These are phyloP conservation scores for Ogataea salicorniae DNA, from an alignment of 805 yeast genomes.

Conservation along the genomic window DNA sequence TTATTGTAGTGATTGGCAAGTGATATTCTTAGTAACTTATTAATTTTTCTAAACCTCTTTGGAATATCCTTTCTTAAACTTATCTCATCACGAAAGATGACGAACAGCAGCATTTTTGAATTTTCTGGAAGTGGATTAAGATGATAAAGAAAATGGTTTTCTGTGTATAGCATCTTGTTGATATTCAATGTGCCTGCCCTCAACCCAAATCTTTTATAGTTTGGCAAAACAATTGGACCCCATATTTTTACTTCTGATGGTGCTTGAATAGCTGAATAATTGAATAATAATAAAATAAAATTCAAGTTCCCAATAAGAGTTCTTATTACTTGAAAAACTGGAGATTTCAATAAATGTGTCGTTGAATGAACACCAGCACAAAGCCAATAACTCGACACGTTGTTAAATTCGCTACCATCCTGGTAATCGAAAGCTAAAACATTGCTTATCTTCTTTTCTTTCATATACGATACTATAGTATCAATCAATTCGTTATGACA, in stretches of 20 bases:
- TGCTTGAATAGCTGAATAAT: conserved; percentile 28
- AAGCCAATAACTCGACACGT: conserved; percentile 26
- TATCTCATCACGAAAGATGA: conserved; percentile 11
- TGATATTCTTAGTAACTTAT: conserved; percentile 17
- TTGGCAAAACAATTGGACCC: conserved; percentile 16
- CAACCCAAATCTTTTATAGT: neutral
- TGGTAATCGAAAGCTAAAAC: conserved; percentile 40
- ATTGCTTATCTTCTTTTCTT: conserved; percentile 30
- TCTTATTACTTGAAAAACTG: conserved; percentile 41
- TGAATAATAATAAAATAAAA: conserved; percentile 38
- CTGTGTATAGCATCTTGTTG: conserved; percentile 25
- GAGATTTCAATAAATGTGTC: conserved; percentile 36
- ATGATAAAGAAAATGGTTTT: conserved; percentile 8
- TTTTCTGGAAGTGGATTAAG: conserved; percentile 22
- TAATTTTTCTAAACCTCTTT: conserved; percentile 21
- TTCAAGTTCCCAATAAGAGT: conserved; percentile 32
- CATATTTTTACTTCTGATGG: conserved; percentile 13
- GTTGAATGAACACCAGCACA: conserved; percentile 34
- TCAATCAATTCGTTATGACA: conserved; percentile 37
- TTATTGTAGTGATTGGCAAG: conserved; percentile 30
- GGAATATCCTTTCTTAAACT: conserved; percentile 12
- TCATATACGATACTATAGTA: conserved; percentile 31
- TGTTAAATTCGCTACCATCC: conserved; percentile 24
- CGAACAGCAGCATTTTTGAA: conserved; percentile 5
- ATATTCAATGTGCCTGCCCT: conserved; percentile 9